These are phyloP conservation scores for Juncus effusus DNA, from an alignment of 176 grass and related monocot species.

Conservation along the genomic window DNA sequence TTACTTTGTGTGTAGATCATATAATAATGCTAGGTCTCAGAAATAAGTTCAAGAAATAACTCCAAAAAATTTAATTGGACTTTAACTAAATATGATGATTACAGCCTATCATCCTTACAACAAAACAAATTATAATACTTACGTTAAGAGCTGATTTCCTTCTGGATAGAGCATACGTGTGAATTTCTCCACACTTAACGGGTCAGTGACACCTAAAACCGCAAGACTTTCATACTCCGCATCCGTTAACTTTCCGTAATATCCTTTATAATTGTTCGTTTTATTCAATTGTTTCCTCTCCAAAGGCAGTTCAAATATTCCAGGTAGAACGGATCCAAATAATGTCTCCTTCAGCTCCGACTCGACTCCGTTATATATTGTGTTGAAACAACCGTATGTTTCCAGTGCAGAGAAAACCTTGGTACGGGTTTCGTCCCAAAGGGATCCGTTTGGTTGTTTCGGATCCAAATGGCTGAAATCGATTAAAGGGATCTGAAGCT, in stretches of 20 bases:
- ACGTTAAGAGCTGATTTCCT: slow-evolving; percentile 48
- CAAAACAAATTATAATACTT: neutral
- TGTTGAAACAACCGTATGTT: slow-evolving; percentile 39
- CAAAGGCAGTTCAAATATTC: slow-evolving; percentile 43
- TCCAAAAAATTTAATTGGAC: too few relatives aligned
- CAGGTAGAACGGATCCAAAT: slow-evolving; percentile 32
- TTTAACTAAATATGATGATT: too few relatives aligned
- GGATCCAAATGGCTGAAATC: slow-evolving; percentile 21
- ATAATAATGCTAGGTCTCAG: too few relatives aligned
- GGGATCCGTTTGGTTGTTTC: slow-evolving; percentile 9
- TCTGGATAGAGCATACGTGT: slow-evolving; percentile 37
- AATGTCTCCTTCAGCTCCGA: slow-evolving; percentile 29
- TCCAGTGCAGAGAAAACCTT: slow-evolving; percentile 39
- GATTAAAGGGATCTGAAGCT: slow-evolving; percentile 8
- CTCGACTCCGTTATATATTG: slow-evolving; percentile 28
- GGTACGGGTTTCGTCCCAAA: slow-evolving; percentile 33
- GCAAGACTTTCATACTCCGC: slow-evolving; percentile 43
- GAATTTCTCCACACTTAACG: slow-evolving; percentile 32
- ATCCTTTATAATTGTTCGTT: slow-evolving; percentile 18
- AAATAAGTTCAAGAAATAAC: too few relatives aligned
- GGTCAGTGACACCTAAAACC: slow-evolving; percentile 5
- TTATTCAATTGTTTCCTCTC: slow-evolving; percentile 31
- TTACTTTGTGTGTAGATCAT: too few relatives aligned
- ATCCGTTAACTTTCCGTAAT: slow-evolving; percentile 36
- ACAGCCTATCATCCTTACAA: too few relatives aligned